Conservation (phyloP, 805 yeast genomes). For the Torulaspora microellipsoides region DNA sequence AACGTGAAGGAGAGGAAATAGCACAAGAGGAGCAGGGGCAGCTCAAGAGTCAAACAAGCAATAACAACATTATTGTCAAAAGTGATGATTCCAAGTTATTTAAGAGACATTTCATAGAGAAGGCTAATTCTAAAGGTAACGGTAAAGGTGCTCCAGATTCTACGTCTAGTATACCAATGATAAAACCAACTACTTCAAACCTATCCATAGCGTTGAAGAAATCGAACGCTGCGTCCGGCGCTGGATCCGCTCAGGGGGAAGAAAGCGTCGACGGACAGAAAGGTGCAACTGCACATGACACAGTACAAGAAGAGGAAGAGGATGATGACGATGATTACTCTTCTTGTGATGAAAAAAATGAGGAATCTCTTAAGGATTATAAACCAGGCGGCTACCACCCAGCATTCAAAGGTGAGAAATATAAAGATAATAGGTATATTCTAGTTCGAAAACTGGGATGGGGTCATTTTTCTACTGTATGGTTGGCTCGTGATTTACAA, state of each 20-base stretch:
- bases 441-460: conserved; percentile 91
- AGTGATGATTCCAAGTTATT: conserved; percentile 11
- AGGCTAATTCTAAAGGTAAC: conserved; percentile 5
- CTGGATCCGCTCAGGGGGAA: neutral
- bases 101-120: conserved; percentile 9
- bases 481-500: conserved; percentile 72
- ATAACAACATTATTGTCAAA: neutral
- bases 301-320: conserved; percentile 23
- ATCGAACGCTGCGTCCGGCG: neutral
- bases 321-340: conserved; percentile 36
- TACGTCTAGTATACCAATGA: conserved; percentile 1
- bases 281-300: conserved; percentile 8
- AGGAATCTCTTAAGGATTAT: conserved; percentile 83
- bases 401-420: conserved; percentile 79
- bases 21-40: neutral
- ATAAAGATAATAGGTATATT: conserved; percentile 69
- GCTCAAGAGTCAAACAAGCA: neutral
- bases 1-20: conserved; percentile 1
- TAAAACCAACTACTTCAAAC: conserved; percentile 17
- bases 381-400: conserved; percentile 96
- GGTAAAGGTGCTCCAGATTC: neutral
- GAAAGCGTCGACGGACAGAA: neutral
- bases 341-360: conserved; percentile 49
- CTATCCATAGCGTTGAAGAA: conserved; percentile 26
- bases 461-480: conserved; percentile 97